Evolutionary conservation across 345 rosid species (phyloP), one percentile per base, ranked within the genome.

Genomic region (Salix exigua): DNA sequence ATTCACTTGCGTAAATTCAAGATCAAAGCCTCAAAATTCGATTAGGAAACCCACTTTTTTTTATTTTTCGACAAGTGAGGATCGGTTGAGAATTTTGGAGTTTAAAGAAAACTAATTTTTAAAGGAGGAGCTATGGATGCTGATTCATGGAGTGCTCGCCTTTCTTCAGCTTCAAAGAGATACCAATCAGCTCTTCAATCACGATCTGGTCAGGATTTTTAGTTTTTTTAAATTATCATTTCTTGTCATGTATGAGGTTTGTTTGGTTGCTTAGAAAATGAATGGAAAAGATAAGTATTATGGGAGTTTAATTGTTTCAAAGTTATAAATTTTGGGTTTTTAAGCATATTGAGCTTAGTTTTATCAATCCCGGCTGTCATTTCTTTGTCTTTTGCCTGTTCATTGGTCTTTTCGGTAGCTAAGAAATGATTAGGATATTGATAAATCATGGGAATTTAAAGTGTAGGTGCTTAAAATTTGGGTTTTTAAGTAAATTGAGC

Each of bases 131-230:
- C 74, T 71, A 90, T 96, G 97, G 94, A 93, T 79, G 91, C 93
- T 62, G 97, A 95, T 81, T 90, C 99, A 63, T 90, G 93, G 97
- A 93, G 88, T 75, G 83, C 83, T 78, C 97, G 94, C 83, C 87
- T 93, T 70, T 89, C 96, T 75, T 91, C 94, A 33, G 88, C 92
- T 73, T 89, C 98, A 21, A 93, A 82, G 83, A 86, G 98, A 74
- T 91, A 89, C 81, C 97, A 92, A 77, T 87, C 94, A 1, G 87
- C 90, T 86, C 89, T 96, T 75, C 91, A 88, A 76, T 91, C 97
- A 73, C 93, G 97, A 93, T 86, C 98, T 75, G 98, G 99, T 96
- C 40, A 86, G 91, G n/a, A 25, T 4, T 55, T n/a, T 58, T 9
- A 4, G 33, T 9, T 58, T 58, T 58, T 23, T 3, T 14, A 21